A percentile compares a stretch with the other conserved stretches of the same genome.
Evolutionary conservation across 441 rosid genomes (phyloP).

Genomic region (Jatropha multifida): DNA sequence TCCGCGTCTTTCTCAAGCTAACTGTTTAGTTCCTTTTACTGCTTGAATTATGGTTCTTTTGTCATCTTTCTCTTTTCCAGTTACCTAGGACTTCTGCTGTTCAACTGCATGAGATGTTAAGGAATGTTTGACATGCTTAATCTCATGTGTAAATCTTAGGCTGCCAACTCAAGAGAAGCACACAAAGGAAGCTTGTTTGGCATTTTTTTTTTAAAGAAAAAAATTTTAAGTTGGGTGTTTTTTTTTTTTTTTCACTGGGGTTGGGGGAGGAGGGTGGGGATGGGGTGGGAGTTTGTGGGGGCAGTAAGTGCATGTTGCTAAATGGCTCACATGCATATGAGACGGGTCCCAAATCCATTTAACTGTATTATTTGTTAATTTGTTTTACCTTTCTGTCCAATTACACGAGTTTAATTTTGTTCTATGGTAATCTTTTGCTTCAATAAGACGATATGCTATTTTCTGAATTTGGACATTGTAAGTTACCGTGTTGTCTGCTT

Average conservation of each 20-base stretch:
- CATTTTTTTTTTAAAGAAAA: too few relatives aligned
- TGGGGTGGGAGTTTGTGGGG: too few relatives aligned
- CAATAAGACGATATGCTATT: neutral
- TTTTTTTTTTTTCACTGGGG: too few relatives aligned
- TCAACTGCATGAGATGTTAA: too few relatives aligned
- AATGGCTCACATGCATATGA: neutral
- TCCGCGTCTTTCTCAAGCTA: slow-evolving; percentile 1
- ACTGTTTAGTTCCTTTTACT: neutral
- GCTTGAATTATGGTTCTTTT: neutral
- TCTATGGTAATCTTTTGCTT: neutral
- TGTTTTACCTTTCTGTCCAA: neutral
- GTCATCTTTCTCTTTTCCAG: too few relatives aligned
- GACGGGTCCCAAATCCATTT: too few relatives aligned
- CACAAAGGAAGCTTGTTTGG: too few relatives aligned
- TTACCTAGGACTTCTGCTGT: neutral
- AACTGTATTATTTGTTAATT: neutral
- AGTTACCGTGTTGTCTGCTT: slow-evolving; percentile 9
- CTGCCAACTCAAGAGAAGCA: too few relatives aligned
- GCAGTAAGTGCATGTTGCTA: neutral
- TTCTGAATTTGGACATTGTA: slow-evolving; percentile 1
- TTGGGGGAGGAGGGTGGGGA: too few relatives aligned
- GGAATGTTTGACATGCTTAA: too few relatives aligned
- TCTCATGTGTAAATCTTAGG: too few relatives aligned
- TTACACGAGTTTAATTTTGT: neutral
- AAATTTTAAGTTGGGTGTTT: too few relatives aligned